A percentile compares a stretch with the other conserved stretches of the same genome.
phyloP scores from a whole-genome alignment of 1,284 basidiomycete genomes.

The Austroboletus rostrupii region DNA sequence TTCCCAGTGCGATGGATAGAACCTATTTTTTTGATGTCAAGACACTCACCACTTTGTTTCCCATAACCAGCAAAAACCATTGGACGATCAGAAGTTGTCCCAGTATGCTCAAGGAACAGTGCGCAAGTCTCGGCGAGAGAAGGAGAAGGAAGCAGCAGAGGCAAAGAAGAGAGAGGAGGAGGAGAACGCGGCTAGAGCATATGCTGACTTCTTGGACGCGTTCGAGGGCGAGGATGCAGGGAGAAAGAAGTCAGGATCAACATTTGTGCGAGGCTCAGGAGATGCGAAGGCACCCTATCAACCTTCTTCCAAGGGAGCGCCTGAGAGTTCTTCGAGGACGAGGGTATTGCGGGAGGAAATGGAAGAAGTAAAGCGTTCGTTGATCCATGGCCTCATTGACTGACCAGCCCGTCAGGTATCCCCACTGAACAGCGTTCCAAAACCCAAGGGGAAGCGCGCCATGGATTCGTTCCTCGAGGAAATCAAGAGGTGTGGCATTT shows the following conservation, averaged over 20 bases:
- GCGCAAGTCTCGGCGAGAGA: conserved; percentile 76
- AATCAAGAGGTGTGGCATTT: conserved; percentile 68
- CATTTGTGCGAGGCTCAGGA: conserved; percentile 72
- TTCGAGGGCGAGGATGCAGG: conserved; percentile 72
- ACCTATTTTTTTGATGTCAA: conserved; percentile 48
- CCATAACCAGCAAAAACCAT: conserved; percentile 63
- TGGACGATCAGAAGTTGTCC: conserved; percentile 74
- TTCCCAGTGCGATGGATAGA: conserved; percentile 82
- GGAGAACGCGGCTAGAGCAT: conserved; percentile 71
- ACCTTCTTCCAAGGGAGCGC: conserved; percentile 33
- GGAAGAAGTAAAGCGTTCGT: conserved; percentile 24
- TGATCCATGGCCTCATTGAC: not conserved
- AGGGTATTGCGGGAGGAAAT: conserved; percentile 34
- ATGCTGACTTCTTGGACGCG: conserved; percentile 83
- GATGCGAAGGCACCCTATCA: conserved; percentile 49
- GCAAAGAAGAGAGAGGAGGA: conserved; percentile 83
- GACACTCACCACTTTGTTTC: conserved; percentile 52
- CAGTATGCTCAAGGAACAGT: conserved; percentile 72
- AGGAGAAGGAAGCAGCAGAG: conserved; percentile 85
- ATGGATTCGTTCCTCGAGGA: conserved; percentile 94
- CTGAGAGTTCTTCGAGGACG: conserved; percentile 26
- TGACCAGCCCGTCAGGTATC: conserved; percentile 41
- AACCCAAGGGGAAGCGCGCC: conserved; percentile 84
- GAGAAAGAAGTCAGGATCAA: conserved; percentile 50
- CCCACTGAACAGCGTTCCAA: conserved; percentile 46